Conservation (phyloP, 2,329 filamentous ascomycete genomes). For the Amauroascus verrucosus region DNA sequence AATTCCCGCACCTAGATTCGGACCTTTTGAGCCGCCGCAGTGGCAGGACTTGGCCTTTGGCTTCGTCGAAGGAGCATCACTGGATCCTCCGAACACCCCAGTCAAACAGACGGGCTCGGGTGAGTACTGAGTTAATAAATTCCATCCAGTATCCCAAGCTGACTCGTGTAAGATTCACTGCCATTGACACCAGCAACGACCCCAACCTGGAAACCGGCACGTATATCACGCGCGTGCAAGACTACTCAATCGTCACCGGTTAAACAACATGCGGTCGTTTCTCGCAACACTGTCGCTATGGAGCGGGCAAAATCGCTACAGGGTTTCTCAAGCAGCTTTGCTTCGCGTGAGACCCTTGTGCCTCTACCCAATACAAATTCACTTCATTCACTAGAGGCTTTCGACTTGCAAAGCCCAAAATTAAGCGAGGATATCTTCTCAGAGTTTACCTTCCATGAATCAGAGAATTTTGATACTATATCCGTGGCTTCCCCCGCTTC, state of each 20-base stretch:
- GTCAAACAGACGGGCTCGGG: constrained; percentile 45
- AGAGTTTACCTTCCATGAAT: constrained; percentile 14
- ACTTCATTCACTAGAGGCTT: constrained; percentile 41
- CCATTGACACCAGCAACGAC: constrained; percentile 60
- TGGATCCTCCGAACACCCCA: constrained; percentile 51
- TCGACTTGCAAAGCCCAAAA: constrained; percentile 41
- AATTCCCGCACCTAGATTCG: constrained; percentile 21
- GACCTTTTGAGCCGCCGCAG: constrained; percentile 41
- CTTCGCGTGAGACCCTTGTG: constrained; percentile 33
- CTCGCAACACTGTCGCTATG: constrained; percentile 32
- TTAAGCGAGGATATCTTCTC: constrained; percentile 15
- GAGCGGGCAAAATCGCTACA: constrained; percentile 38
- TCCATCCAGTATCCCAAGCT: background rate
- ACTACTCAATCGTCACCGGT: constrained; percentile 33
- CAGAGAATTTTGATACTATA: constrained; percentile 18
- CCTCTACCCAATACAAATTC: constrained; percentile 43
- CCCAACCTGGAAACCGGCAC: constrained; percentile 39
- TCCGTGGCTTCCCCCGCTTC: constrained; percentile 26
- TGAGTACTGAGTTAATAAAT: constrained; percentile 33
- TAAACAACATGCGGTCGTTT: constrained; percentile 27
- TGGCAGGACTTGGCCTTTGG: constrained; percentile 25
- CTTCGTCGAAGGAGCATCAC: constrained; percentile 23
- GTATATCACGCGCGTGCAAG: constrained; percentile 30
- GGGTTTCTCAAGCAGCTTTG: constrained; percentile 32
- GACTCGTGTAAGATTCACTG: constrained; percentile 22